phyloP scores from a whole-genome alignment of 257 asterid species.

The Solanum piurae region DNA sequence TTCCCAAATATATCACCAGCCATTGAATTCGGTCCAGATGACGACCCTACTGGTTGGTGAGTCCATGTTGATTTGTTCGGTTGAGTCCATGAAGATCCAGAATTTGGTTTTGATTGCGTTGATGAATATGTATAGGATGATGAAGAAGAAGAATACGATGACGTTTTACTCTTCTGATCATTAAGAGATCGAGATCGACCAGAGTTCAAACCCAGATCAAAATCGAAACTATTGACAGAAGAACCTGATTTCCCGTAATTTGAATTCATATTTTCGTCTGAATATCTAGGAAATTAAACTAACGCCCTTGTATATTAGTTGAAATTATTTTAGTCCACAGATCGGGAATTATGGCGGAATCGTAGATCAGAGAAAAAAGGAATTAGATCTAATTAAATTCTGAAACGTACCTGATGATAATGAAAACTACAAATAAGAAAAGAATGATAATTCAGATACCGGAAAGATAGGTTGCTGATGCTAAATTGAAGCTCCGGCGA shows the following conservation, averaged over 20 bases:
- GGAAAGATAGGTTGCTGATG: background rate
- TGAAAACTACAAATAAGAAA: background rate
- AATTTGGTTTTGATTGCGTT: conserved; percentile 29
- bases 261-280: conserved; percentile 43
- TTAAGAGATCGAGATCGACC: conserved; percentile 51
- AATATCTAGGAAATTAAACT: background rate
- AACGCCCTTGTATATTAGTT: background rate
- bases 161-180: conserved; percentile 41
- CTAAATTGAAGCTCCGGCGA: background rate
- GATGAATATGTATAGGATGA: conserved; percentile 24
- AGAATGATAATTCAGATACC: background rate
- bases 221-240: conserved; percentile 52
- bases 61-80: conserved; percentile 62
- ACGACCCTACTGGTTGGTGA: conserved; percentile 65
- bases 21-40: conserved; percentile 67
- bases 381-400: conserved; percentile 2
- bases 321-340: background rate
- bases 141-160: conserved; percentile 19
- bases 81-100: conserved; percentile 45
- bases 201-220: conserved; percentile 70
- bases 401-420: conserved; percentile 12
- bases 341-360: background rate
- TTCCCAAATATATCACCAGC: conserved; percentile 87
- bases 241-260: conserved; percentile 59
- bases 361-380: background rate